phyloP scores from a whole-genome alignment of 1,139 yeast genomes.

The Yamadazyma taylorii region DNA sequence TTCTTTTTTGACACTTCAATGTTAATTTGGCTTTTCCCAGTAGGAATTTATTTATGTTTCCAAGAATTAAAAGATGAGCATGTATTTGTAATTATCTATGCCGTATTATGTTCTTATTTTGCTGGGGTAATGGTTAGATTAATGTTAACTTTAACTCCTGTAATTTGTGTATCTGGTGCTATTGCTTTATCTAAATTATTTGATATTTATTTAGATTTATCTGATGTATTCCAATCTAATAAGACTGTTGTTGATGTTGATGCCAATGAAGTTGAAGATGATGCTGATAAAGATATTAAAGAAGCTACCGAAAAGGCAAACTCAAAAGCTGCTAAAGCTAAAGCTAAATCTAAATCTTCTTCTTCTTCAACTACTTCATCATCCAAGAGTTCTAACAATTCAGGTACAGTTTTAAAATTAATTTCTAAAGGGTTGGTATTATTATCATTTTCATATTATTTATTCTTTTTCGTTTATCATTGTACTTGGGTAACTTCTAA shows the following conservation, averaged over 20 bases:
- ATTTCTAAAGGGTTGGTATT: conserved; percentile 64
- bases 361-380: not conserved
- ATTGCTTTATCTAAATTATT: conserved; percentile 82
- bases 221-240: conserved; percentile 34
- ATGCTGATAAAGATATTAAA: conserved; percentile 8
- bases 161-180: conserved; percentile 88
- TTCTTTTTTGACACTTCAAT: conserved; percentile 92
- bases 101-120: conserved; percentile 91
- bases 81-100: conserved; percentile 85
- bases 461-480: conserved; percentile 83
- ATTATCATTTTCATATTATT: conserved; percentile 70
- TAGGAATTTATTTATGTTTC: conserved; percentile 88
- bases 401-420: conserved; percentile 27
- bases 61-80: conserved; percentile 91
- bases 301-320: conserved; percentile 3
- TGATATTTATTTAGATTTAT: conserved; percentile 77
- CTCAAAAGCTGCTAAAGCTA: conserved; percentile 10
- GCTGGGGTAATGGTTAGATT: conserved; percentile 99
- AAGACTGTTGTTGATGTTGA: conserved; percentile 2
- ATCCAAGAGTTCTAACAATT: conserved; percentile 15
- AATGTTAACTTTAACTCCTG: conserved; percentile 95
- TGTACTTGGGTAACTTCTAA: conserved; percentile 97
- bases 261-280: conserved; percentile 12
- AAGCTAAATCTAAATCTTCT: conserved; percentile 5
- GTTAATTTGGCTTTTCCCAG: conserved; percentile 98